phyloP scores from a whole-genome alignment of 2,329 filamentous ascomycete genomes.

The Phaeosphaeriaceae sp. region DNA sequence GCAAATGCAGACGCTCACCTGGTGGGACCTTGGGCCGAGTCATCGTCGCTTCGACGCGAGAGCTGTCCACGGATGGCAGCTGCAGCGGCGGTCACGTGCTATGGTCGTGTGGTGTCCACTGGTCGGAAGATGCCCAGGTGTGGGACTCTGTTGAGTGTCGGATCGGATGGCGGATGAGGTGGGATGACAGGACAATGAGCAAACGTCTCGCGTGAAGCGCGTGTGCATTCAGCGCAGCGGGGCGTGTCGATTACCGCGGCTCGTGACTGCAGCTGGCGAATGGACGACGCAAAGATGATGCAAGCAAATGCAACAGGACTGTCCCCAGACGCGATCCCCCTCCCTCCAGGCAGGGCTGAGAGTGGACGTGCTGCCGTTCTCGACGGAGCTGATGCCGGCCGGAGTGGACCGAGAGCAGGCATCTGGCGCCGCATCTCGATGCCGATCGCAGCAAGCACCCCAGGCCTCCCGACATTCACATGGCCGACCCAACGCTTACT shows the following conservation, averaged over 20 bases:
- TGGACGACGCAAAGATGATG: constrained; percentile 6
- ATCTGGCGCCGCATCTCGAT: background rate
- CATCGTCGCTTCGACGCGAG: constrained; percentile 22
- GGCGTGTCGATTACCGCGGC: background rate
- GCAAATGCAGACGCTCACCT: constrained; percentile 27
- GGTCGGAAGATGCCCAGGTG: constrained; percentile 26
- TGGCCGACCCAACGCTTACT: background rate
- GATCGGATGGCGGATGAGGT: constrained; percentile 38
- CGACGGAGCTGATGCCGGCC: background rate
- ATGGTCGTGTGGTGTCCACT: constrained; percentile 21
- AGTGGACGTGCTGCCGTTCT: background rate
- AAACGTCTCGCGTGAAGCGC: constrained; percentile 5
- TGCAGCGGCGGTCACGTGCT: constrained; percentile 32
- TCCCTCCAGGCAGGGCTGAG: constrained; percentile 8
- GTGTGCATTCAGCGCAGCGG: background rate
- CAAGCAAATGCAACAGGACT: constrained; percentile 1
- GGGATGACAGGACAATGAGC: constrained; percentile 17
- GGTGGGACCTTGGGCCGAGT: constrained; percentile 46
- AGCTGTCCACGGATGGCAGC: constrained; percentile 9
- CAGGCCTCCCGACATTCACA: constrained; percentile 4
- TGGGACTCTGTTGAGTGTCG: background rate
- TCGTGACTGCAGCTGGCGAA: constrained; percentile 12
- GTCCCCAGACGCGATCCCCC: too few species aligned
- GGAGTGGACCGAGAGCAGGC: background rate
- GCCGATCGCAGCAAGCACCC: constrained; percentile 11